phyloP scores from a whole-genome alignment of 768 basidiomycete species.

The Sarcomyxa edulis region DNA sequence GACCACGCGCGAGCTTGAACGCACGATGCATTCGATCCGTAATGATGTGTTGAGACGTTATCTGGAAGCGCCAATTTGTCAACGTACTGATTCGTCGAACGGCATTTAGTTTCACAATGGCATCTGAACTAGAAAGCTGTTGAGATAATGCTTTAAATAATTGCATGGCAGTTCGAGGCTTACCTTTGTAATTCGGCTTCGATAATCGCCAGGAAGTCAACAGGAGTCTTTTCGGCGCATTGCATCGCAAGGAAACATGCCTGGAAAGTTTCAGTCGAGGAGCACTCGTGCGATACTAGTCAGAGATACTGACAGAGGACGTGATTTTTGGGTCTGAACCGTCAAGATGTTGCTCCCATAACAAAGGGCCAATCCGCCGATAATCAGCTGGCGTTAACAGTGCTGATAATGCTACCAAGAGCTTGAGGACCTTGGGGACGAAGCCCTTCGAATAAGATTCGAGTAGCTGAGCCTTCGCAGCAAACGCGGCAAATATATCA shows the following conservation, averaged over 20 bases:
- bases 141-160: neutral
- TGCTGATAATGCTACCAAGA: slow-evolving; percentile 60
- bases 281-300: neutral
- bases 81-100: slow-evolving; percentile 52
- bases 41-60: slow-evolving; percentile 56
- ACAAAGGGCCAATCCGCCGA: slow-evolving; percentile 40
- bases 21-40: slow-evolving; percentile 58
- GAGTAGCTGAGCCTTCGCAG: slow-evolving; percentile 30
- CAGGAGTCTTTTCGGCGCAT: slow-evolving; percentile 57
- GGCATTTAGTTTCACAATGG: slow-evolving; percentile 42
- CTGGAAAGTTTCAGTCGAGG: slow-evolving; percentile 20
- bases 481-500: slow-evolving; percentile 30
- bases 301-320: slow-evolving; percentile 38
- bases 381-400: slow-evolving; percentile 47
- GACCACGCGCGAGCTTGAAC: slow-evolving; percentile 66
- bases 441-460: slow-evolving; percentile 41
- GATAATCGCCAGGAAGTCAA: slow-evolving; percentile 43
- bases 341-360: slow-evolving; percentile 54
- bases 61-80: slow-evolving; percentile 65
- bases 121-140: slow-evolving; percentile 49
- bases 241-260: slow-evolving; percentile 68
- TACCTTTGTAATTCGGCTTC: slow-evolving; percentile 55
- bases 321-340: slow-evolving; percentile 36
- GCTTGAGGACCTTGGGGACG: slow-evolving; percentile 41
- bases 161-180: slow-evolving; percentile 5